Conservation (phyloP, 2,329 filamentous ascomycete species). For the Alternaria dauci region DNA sequence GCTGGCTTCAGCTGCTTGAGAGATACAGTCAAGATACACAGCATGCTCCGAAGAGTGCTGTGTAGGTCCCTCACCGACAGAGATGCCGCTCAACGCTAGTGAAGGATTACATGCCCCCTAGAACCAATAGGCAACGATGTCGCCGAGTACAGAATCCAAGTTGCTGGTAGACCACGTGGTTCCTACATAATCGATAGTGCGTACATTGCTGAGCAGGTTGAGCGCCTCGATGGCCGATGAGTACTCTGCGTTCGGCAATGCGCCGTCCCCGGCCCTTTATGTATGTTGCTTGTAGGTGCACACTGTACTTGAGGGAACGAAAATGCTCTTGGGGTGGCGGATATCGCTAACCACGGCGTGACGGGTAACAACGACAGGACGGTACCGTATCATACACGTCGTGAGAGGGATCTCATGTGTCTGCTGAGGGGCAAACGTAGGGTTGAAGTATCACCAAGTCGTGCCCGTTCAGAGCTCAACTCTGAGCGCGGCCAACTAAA, state of each 20-base stretch:
- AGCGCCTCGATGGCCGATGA: conserved; percentile 54
- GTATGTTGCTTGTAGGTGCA: conserved; percentile 61
- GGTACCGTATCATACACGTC: conserved; percentile 47
- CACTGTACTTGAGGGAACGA: conserved; percentile 55
- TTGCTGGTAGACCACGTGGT: conserved; percentile 56
- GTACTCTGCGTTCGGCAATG: conserved; percentile 56
- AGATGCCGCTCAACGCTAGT: conserved; percentile 58
- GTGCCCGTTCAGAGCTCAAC: conserved; percentile 21
- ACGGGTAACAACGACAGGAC: conserved; percentile 4
- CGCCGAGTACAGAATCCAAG: conserved; percentile 38
- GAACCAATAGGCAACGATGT: conserved; percentile 57
- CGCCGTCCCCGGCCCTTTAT: conserved; percentile 56
- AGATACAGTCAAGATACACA: conserved; percentile 33
- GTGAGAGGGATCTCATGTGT: conserved; percentile 57
- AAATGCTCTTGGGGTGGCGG: conserved; percentile 33
- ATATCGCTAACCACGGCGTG: conserved; percentile 3
- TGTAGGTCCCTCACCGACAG: conserved; percentile 59
- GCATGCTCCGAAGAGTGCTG: conserved; percentile 25
- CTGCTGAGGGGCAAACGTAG: conserved; percentile 59
- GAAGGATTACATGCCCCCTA: conserved; percentile 53
- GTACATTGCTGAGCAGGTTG: conserved; percentile 56
- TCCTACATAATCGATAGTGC: conserved; percentile 61
- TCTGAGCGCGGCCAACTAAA: conserved; percentile 14
- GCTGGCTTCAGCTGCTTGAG: conserved; percentile 23
- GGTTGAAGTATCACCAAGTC: conserved; percentile 57